These are phyloP conservation scores for Puccinia hordei DNA, from an alignment of 1,284 basidiomycete genomes.

Conservation along the genomic window DNA sequence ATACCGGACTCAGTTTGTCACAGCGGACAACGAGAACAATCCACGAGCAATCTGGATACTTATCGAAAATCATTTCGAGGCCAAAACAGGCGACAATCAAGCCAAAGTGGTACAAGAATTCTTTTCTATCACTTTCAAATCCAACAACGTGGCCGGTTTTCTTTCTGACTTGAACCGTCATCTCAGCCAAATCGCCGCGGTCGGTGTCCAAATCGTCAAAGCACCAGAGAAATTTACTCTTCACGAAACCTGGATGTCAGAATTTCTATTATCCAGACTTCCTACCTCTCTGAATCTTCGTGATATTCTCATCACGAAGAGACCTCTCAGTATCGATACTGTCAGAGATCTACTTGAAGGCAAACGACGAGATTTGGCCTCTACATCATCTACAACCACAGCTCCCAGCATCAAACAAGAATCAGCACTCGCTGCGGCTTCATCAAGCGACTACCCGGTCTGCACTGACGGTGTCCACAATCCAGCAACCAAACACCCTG, in stretches of 20 bases:
- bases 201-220: neutral
- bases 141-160: neutral
- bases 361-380: neutral
- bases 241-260: neutral
- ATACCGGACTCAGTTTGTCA: neutral
- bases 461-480: neutral
- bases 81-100: neutral
- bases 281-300: neutral
- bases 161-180: neutral
- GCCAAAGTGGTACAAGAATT: neutral
- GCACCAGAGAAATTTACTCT: neutral
- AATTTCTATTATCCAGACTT: neutral
- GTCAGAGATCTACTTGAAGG: neutral
- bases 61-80: neutral
- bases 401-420: neutral
- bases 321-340: neutral
- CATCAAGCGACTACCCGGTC: neutral
- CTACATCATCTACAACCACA: neutral
- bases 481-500: neutral
- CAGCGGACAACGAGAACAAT: neutral
- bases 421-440: neutral
- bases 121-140: neutral
- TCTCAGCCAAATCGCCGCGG: neutral
- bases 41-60: neutral
- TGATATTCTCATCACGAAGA: neutral